A percentile compares a stretch with the other conserved stretches of the same genome.
phyloP scores from a whole-genome alignment of 805 yeast species.

The Debaryomyces tyrocola region DNA sequence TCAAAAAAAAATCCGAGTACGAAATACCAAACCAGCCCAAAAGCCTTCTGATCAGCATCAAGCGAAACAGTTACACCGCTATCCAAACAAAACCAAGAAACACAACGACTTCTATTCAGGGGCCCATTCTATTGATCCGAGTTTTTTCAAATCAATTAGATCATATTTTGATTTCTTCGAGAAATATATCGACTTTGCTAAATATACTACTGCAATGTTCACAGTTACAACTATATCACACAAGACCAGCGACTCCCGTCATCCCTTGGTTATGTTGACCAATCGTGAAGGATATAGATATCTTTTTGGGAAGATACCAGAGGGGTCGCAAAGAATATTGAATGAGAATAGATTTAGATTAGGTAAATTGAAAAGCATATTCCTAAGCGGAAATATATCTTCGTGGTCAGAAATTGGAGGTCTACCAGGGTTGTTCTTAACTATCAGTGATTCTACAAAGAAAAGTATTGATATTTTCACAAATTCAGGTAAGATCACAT shows the following conservation, averaged over 20 bases:
- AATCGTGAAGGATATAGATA: conserved; percentile 54
- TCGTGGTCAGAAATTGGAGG: conserved; percentile 88
- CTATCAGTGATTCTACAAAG: conserved; percentile 76
- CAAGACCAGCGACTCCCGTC: conserved; percentile 51
- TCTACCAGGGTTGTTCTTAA: conserved; percentile 82
- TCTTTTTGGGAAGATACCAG: conserved; percentile 78
- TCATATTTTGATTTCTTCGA: conserved; percentile 7
- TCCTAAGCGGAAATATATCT: conserved; percentile 69
- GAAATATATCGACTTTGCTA: conserved; percentile 12
- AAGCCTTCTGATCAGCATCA: neutral
- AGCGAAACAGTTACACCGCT: neutral
- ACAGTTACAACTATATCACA: conserved; percentile 54
- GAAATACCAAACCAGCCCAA: neutral
- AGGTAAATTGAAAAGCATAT: conserved; percentile 61
- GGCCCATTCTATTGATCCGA: conserved; percentile 9
- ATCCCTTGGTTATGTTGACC: conserved; percentile 55
- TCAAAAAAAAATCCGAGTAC: conserved; percentile 1
- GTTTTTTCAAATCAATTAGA: conserved; percentile 4
- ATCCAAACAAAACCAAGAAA: neutral
- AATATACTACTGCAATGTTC: conserved; percentile 39
- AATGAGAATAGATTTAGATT: conserved; percentile 59
- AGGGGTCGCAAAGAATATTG: conserved; percentile 80
- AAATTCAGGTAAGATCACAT: conserved; percentile 29
- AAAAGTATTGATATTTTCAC: conserved; percentile 55
- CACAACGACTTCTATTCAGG: conserved; percentile 2